These are phyloP conservation scores for Fibroporia radiculosa DNA, from an alignment of 768 basidiomycete genomes.

Conservation along the genomic window DNA sequence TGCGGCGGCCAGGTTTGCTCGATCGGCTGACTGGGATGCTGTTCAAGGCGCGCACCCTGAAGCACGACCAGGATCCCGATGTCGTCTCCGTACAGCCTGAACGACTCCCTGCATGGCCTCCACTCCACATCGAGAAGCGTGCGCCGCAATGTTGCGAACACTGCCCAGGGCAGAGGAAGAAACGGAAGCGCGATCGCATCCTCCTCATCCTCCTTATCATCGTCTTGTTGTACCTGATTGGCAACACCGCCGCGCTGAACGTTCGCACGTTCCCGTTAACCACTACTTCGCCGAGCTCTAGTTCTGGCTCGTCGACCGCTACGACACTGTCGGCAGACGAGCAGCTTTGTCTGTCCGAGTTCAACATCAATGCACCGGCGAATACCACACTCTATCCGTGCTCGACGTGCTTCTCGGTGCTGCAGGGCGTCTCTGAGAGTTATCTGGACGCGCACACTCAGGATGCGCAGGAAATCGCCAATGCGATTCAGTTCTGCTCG, in stretches of 20 bases:
- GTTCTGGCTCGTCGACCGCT: conserved; percentile 16
- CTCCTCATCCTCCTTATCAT: conserved; percentile 28
- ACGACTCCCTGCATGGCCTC: conserved; percentile 27
- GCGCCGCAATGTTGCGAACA: conserved; percentile 12
- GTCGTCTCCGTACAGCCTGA: conserved; percentile 19
- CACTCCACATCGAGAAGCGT: conserved; percentile 32
- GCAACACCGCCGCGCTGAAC: conserved; percentile 32
- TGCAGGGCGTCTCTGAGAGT: conserved; percentile 32
- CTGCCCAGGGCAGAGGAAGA: conserved; percentile 19
- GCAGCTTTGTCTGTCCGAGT: conserved; percentile 39
- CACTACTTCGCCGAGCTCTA: background rate
- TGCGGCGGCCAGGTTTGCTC: conserved; percentile 15
- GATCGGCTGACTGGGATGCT: conserved; percentile 30
- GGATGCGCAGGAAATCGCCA: conserved; percentile 24
- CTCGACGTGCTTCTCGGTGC: conserved; percentile 33
- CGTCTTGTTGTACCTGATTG: conserved; percentile 35
- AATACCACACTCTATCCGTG: conserved; percentile 39
- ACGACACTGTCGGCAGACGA: conserved; percentile 29
- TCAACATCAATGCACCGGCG: conserved; percentile 35
- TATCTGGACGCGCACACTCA: conserved; percentile 24
- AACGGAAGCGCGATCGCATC: conserved; percentile 23
- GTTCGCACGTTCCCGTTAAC: conserved; percentile 21
- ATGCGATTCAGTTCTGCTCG: conserved; percentile 41
- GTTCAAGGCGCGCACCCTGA: conserved; percentile 27
- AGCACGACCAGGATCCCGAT: conserved; percentile 20